Conservation (phyloP, 2,329 filamentous ascomycete species). For the Pestalotiopsis sp. region DNA sequence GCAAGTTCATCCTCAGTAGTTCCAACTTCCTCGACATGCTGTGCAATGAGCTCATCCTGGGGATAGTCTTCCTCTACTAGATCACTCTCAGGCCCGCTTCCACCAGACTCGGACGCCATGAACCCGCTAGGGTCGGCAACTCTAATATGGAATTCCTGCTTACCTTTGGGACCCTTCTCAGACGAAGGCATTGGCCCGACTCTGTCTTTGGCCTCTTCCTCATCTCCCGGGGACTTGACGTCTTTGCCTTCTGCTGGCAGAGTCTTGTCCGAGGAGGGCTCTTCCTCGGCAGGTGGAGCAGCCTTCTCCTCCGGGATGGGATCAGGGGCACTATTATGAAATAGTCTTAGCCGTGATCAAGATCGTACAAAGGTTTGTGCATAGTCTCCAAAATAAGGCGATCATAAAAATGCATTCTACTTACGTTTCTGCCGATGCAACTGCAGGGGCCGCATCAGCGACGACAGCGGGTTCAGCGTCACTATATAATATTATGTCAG, state of each 20-base stretch:
- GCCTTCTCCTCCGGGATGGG: background rate
- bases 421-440: background rate
- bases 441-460: background rate
- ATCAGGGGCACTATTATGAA: background rate
- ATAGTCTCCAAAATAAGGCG: background rate
- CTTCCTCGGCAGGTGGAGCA: background rate
- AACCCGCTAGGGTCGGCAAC: constrained; percentile 2
- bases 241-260: background rate
- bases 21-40: constrained; percentile 10
- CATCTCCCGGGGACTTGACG: background rate
- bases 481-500: background rate
- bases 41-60: background rate
- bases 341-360: background rate
- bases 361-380: no score
- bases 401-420: background rate
- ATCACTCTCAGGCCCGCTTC: constrained; percentile 10
- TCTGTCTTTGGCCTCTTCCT: constrained; percentile 10
- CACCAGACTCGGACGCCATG: constrained; percentile 11
- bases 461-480: background rate
- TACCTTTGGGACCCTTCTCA: constrained; percentile 1
- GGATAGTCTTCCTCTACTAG: constrained; percentile 8
- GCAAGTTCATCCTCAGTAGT: constrained; percentile 11
- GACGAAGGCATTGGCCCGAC: constrained; percentile 3
- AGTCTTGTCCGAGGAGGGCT: background rate
- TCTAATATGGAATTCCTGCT: background rate